These are phyloP conservation scores for Senecio squalidus DNA, from an alignment of 140 eudicot species.

Conservation along the genomic window DNA sequence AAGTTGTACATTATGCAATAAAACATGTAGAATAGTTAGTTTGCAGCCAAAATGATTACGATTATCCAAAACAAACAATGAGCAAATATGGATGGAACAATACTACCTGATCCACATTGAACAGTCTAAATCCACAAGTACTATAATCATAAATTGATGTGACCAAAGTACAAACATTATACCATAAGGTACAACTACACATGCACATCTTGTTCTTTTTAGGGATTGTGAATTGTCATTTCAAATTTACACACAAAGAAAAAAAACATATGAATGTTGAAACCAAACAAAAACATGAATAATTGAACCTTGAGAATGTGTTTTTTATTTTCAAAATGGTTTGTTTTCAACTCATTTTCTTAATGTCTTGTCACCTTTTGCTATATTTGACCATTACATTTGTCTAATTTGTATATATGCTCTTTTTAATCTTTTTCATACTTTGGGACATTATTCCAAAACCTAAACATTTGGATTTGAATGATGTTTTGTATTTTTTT, in stretches of 20 bases:
- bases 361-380: not conserved
- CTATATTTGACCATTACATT: not conserved
- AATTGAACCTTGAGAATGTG: conserved; percentile 10
- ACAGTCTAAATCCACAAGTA: conserved; percentile 25
- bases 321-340: not conserved
- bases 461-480: not conserved
- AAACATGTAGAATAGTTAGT: not conserved
- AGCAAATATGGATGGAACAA: conserved; percentile 26
- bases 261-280: too few relatives aligned
- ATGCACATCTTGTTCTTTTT: conserved; percentile 11
- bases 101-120: conserved; percentile 12
- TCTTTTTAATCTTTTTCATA: not conserved
- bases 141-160: conserved; percentile 28
- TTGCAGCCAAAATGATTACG: not conserved
- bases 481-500: not conserved
- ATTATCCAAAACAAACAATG: conserved; percentile 6
- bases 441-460: not conserved
- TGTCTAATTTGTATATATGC: too few relatives aligned
- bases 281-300: conserved; percentile 12
- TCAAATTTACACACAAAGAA: not conserved
- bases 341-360: not conserved
- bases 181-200: conserved; percentile 17
- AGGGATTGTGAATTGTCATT: conserved; percentile 23
- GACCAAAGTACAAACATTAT: conserved; percentile 17
- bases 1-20: not conserved